A percentile compares a stretch with the other conserved stretches of the same genome.
Conservation (phyloP, 2,329 filamentous ascomycete species). For the Aspergillus alliaceus region DNA sequence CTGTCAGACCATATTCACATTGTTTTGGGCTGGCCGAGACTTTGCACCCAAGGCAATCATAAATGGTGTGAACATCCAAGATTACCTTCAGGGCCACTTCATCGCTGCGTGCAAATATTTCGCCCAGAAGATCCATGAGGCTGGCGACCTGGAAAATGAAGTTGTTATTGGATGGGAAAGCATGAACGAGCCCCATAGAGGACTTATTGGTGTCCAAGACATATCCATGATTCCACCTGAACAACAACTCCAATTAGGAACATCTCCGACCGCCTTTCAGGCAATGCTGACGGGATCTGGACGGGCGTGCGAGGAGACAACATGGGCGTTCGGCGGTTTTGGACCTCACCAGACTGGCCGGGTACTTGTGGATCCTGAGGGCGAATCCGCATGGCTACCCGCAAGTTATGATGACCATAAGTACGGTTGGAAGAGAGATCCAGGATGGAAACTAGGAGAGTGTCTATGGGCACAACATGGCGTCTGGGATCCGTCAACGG, state of each 20-base stretch:
- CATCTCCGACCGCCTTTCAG: slow-evolving; percentile 92
- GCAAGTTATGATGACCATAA: slow-evolving; percentile 78
- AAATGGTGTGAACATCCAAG: slow-evolving; percentile 91
- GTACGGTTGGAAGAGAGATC: slow-evolving; percentile 88
- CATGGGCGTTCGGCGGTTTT: slow-evolving; percentile 90
- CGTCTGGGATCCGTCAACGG: slow-evolving; percentile 81
- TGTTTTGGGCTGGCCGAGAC: slow-evolving; percentile 87
- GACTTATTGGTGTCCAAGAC: slow-evolving; percentile 80
- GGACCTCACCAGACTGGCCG: slow-evolving; percentile 88
- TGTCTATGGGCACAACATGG: slow-evolving; percentile 97
- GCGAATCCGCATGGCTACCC: slow-evolving; percentile 80
- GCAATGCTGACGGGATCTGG: slow-evolving; percentile 89
- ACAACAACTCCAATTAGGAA: slow-evolving; percentile 89
- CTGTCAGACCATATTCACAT: slow-evolving; percentile 85
- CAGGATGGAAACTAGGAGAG: slow-evolving; percentile 87
- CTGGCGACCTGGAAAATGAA: slow-evolving; percentile 81
- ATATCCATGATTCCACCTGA: slow-evolving; percentile 78
- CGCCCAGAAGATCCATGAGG: slow-evolving; percentile 81
- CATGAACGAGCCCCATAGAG: slow-evolving; percentile 90
- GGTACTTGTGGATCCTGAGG: slow-evolving; percentile 81
- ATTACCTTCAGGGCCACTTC: slow-evolving; percentile 88
- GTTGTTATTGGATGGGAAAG: slow-evolving; percentile 95
- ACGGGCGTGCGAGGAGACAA: slow-evolving; percentile 82
- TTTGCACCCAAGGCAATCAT: slow-evolving; percentile 97
- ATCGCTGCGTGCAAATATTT: slow-evolving; percentile 77